These are phyloP conservation scores for Porpolomopsis calyptriformis DNA, from an alignment of 768 basidiomycete species.

Conservation along the genomic window DNA sequence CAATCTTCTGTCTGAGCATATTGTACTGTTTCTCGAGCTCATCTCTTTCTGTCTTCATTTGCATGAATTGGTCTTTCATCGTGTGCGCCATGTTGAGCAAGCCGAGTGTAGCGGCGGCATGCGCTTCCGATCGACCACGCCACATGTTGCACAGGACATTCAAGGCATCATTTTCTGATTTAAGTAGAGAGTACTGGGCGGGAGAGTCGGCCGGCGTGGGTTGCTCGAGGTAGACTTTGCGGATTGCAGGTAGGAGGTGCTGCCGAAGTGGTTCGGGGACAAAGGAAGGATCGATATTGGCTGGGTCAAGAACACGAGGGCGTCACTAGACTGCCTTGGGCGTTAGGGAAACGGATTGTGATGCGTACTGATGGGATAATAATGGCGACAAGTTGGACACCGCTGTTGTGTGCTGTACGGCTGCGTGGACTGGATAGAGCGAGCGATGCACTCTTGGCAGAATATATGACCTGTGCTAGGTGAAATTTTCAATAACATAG, in stretches of 20 bases:
- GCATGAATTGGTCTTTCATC: background rate
- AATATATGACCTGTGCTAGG: constrained; percentile 4
- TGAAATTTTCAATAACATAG: background rate
- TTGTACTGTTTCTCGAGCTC: background rate
- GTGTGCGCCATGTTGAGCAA: background rate
- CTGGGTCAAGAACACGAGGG: background rate
- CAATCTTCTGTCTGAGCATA: background rate
- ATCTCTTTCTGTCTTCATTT: background rate
- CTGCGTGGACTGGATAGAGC: background rate
- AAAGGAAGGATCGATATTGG: background rate
- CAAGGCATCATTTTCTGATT: background rate
- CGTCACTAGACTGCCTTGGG: background rate
- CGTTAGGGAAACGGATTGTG: background rate
- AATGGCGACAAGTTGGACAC: background rate
- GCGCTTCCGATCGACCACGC: background rate
- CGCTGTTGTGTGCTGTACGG: background rate
- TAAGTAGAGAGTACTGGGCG: background rate
- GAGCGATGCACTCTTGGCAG: constrained; percentile 5
- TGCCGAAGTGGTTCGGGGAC: background rate
- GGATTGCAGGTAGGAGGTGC: background rate
- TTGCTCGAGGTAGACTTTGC: background rate
- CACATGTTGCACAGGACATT: background rate
- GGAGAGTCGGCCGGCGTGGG: background rate
- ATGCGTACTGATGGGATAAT: background rate
- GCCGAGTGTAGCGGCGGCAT: background rate